phyloP scores from a whole-genome alignment of 2,329 filamentous ascomycete species.

The Paecilomyces variotii region DNA sequence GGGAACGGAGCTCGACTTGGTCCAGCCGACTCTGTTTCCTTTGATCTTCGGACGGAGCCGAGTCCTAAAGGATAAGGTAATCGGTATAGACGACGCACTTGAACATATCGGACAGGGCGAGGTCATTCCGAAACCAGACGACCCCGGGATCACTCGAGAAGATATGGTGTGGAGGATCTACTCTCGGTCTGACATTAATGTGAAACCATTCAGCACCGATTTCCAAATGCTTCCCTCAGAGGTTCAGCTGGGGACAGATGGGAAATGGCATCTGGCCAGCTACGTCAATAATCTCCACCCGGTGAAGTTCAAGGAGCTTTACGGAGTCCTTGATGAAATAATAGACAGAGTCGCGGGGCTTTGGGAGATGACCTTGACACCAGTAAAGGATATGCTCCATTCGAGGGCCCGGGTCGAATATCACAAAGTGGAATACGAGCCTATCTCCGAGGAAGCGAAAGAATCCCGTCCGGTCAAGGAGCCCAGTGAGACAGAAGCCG shows the following conservation, averaged over 20 bases:
- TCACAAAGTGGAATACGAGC: slow-evolving; percentile 19
- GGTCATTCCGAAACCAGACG: slow-evolving; percentile 15
- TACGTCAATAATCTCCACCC: slow-evolving; percentile 44
- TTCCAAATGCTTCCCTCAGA: slow-evolving; percentile 43
- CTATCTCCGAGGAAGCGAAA: slow-evolving; percentile 12
- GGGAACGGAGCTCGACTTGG: slow-evolving; percentile 51
- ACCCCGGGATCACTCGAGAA: slow-evolving; percentile 22
- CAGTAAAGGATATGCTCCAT: slow-evolving; percentile 24
- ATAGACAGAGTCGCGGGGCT: slow-evolving; percentile 21
- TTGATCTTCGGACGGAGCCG: slow-evolving; percentile 33
- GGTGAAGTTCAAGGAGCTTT: slow-evolving; percentile 23
- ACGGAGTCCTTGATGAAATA: slow-evolving; percentile 29
- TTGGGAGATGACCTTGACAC: slow-evolving; percentile 21
- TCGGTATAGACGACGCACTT: slow-evolving; percentile 19
- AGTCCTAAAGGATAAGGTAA: slow-evolving; percentile 17
- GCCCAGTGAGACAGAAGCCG: slow-evolving; percentile 12
- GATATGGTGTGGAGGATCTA: slow-evolving; percentile 23
- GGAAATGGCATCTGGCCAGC: slow-evolving; percentile 24
- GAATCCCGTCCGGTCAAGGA: slow-evolving; percentile 7
- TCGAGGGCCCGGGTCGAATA: slow-evolving; percentile 24
- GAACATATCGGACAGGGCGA: slow-evolving; percentile 15
- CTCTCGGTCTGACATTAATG: slow-evolving; percentile 18
- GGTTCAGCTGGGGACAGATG: slow-evolving; percentile 22
- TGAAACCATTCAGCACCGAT: slow-evolving; percentile 21
- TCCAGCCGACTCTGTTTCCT: slow-evolving; percentile 58